phyloP scores from a whole-genome alignment of 345 rosid species.

The Theobroma cacao region DNA sequence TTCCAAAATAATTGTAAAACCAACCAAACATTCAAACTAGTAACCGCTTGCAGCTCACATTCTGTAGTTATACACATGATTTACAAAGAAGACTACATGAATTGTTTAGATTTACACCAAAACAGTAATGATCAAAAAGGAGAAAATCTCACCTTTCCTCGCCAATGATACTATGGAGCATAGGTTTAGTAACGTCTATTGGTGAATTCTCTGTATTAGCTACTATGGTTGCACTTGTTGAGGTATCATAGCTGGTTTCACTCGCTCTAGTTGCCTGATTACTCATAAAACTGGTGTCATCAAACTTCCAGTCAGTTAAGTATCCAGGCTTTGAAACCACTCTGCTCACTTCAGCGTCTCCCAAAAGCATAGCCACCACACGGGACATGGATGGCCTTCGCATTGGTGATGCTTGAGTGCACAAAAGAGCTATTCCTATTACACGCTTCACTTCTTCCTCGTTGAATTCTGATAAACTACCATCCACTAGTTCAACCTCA shows the following conservation, averaged over 20 bases:
- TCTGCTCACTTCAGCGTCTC: conserved; percentile 58
- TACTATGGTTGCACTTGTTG: neutral
- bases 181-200: neutral
- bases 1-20: neutral
- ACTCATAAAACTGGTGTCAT: conserved; percentile 34
- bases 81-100: neutral
- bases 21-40: neutral
- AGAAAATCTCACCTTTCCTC: conserved; percentile 18
- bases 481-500: conserved; percentile 42
- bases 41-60: neutral
- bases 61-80: neutral
- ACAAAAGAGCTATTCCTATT: conserved; percentile 55
- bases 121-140: neutral
- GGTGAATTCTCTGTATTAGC: neutral
- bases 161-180: neutral
- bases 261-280: conserved; percentile 21
- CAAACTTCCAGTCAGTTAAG: conserved; percentile 54
- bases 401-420: conserved; percentile 58
- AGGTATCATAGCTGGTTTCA: neutral
- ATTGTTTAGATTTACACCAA: neutral
- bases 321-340: conserved; percentile 46
- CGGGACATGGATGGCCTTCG: conserved; percentile 65
- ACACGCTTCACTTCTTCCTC: conserved; percentile 46
- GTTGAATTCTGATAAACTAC: conserved; percentile 30
- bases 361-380: conserved; percentile 60